Conservation (phyloP, 768 basidiomycete species). For the Podaxis sp. region DNA sequence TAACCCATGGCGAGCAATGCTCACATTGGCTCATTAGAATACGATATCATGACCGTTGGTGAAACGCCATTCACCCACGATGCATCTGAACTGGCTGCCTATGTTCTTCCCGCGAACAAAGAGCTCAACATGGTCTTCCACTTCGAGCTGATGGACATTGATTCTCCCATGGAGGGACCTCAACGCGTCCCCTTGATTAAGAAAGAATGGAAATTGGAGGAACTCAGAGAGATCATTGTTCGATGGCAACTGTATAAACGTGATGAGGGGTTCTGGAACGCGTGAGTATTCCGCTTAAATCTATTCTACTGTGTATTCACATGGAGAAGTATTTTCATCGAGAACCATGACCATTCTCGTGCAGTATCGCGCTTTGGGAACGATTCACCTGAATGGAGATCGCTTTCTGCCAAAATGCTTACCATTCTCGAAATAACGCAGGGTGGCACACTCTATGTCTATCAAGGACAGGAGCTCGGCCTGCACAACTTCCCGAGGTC, state of each 20-base stretch:
- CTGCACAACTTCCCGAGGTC: conserved; percentile 55
- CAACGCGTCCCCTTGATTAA: conserved; percentile 35
- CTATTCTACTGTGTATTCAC: not conserved
- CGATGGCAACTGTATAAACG: conserved; percentile 60
- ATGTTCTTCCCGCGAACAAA: conserved; percentile 52
- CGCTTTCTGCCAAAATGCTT: conserved; percentile 59
- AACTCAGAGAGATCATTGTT: conserved; percentile 42
- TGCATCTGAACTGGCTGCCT: conserved; percentile 44
- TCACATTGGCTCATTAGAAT: conserved; percentile 26
- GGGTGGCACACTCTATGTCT: conserved; percentile 66
- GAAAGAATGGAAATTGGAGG: conserved; percentile 46
- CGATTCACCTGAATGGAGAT: conserved; percentile 54
- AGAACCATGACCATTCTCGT: conserved; percentile 68
- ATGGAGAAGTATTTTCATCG: conserved; percentile 49
- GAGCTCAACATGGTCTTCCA: conserved; percentile 66
- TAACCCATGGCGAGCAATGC: not conserved
- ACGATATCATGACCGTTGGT: conserved; percentile 61
- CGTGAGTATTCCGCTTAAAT: conserved; percentile 33
- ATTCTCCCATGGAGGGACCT: conserved; percentile 33
- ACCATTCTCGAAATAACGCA: conserved; percentile 58
- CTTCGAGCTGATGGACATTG: conserved; percentile 60
- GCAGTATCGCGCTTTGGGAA: conserved; percentile 64
- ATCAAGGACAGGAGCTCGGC: conserved; percentile 74
- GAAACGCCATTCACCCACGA: conserved; percentile 59
- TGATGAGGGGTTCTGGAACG: conserved; percentile 63